phyloP scores from a whole-genome alignment of 106 monocot genomes.

The Phalaenopsis aphrodite region DNA sequence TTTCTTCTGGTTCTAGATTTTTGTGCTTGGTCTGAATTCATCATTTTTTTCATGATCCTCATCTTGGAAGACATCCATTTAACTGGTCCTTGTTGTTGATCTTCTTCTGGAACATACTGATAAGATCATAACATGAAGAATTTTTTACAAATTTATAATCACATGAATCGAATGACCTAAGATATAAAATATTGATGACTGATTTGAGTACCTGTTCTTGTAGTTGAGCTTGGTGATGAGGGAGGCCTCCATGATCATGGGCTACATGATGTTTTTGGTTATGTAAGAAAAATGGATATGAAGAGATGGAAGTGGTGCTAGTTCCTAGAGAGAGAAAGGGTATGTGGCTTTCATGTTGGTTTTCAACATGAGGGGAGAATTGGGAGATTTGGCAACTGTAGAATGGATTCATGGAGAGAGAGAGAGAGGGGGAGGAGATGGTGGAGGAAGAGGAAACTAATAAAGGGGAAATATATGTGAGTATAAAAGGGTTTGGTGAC shows the following conservation, averaged over 20 bases:
- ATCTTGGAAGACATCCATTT: slow-evolving; percentile 38
- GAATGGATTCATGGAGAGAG: slow-evolving; percentile 11
- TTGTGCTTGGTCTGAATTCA: background rate
- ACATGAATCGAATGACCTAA: too few relatives aligned
- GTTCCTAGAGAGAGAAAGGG: slow-evolving; percentile 1
- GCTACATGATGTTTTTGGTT: slow-evolving; percentile 7
- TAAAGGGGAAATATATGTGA: background rate
- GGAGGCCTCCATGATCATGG: background rate
- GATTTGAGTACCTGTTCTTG: slow-evolving; percentile 4
- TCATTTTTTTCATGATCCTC: slow-evolving; percentile 27
- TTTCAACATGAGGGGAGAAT: background rate
- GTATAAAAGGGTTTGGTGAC: too few relatives aligned
- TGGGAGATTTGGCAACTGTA: background rate
- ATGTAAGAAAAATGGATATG: slow-evolving; percentile 12
- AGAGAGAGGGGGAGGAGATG: background rate
- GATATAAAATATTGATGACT: background rate
- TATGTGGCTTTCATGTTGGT: slow-evolving; percentile 13
- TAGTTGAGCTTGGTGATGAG: background rate
- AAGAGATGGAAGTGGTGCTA: background rate
- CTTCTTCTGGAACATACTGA: background rate
- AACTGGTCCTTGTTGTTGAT: background rate
- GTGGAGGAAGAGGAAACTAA: too few relatives aligned
- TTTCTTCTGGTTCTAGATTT: slow-evolving; percentile 1
- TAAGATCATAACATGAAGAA: background rate
- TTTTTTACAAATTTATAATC: background rate